Evolutionary conservation across 495 filamentous ascomycete species (phyloP), one percentile per base, ranked within the genome.

Genomic region (Neurospora sp.): DNA sequence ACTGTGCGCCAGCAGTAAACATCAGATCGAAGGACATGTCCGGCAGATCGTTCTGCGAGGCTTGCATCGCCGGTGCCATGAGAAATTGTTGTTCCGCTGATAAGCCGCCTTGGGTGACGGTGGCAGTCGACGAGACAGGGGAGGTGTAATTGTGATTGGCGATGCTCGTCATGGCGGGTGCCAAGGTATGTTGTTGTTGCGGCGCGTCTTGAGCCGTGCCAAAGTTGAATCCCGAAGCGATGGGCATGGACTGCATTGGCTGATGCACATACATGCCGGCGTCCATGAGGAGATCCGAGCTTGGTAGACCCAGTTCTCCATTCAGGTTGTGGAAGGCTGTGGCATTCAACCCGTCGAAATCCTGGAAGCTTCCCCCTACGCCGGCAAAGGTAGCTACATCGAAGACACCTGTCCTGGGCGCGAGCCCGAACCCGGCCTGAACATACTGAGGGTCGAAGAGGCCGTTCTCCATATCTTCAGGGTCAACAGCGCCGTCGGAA

Each of bases 171-270:
- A 82, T 77, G 10, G 74, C 72, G 2, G 77, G 71, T 1, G 78
- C 39, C 69, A 74, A 74, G 72, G 73, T 73, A 27, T 76, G 75
- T 22, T 77, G 73, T 10, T 48, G 39, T 10, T 71, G 70, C 22
- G 53, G 44, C 27, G 53, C 53, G 40, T 74, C 74, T 8, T 68
- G 59, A 22, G 68, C 39, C 14, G 39, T 16, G 38, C 40, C 69
- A 40, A 80, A 82, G 41, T 76, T 78, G 71, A 84, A 84, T 18
- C 78, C 79, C 2, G 83, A 82, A 18, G 82, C 83, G 46, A 84
- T 80, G 38, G 84, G 83, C 70, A 83, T 76, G 39, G 69, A 68
- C 41, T 74, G 73, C 71, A 82, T 70, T 7, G 77, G 73, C 7
- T 77, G 42, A n/a, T 72, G 40, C 35, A 42, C 42, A 41, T 73